Conservation (phyloP, 805 yeast genomes). For the Lipomyces chichibuensis region DNA sequence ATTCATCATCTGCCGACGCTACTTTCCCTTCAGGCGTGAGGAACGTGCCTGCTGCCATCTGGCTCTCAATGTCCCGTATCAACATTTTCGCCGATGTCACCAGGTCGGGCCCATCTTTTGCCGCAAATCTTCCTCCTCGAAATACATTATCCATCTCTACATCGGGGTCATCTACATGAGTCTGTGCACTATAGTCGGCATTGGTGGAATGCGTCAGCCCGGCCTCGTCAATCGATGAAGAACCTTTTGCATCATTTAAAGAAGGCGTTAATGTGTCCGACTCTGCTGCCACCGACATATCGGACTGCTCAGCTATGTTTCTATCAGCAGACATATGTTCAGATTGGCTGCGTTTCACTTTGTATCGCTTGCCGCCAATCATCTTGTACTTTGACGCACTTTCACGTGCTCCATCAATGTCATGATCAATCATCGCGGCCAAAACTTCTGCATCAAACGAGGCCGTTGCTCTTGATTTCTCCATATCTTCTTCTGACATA, state of each 20-base stretch:
- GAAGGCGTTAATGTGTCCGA: background rate
- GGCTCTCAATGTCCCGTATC: constrained; percentile 24
- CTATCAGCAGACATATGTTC: background rate
- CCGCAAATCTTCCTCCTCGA: background rate
- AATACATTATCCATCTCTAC: background rate
- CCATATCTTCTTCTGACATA: constrained; percentile 21
- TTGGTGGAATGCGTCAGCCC: background rate
- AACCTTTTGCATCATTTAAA: background rate
- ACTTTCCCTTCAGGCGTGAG: constrained; percentile 28
- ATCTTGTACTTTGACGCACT: background rate
- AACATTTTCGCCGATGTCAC: constrained; percentile 27
- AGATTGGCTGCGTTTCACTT: background rate
- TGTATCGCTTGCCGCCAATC: background rate
- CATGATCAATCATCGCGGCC: constrained; percentile 26
- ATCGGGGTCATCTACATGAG: background rate
- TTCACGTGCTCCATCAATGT: constrained; percentile 10
- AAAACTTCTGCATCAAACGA: constrained; percentile 12
- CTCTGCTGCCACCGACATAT: background rate
- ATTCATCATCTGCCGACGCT: constrained; percentile 25
- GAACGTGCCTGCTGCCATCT: constrained; percentile 29
- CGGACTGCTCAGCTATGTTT: background rate
- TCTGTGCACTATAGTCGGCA: background rate
- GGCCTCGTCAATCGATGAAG: background rate
- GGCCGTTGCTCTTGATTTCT: constrained; percentile 7
- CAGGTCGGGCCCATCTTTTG: constrained; percentile 17